Conservation (phyloP, 2,329 filamentous ascomycete genomes). For the Colletotrichum destructivum region DNA sequence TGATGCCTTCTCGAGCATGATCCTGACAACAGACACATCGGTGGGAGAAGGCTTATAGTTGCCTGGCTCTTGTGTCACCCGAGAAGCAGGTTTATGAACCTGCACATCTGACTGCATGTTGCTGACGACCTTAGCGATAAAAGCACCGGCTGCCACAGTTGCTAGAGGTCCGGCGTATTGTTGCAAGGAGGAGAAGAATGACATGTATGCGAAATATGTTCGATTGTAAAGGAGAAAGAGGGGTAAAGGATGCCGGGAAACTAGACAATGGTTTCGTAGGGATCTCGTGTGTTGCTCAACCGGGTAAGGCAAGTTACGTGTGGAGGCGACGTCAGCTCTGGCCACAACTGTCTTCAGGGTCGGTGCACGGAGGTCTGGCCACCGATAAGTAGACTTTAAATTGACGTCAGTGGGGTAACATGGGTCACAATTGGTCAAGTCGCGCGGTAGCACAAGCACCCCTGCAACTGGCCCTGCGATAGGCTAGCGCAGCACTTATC, state of each 20-base stretch:
- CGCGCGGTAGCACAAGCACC: conserved; percentile 4
- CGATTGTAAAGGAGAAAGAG: neutral
- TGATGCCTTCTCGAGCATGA: conserved; percentile 60
- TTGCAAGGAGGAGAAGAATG: conserved; percentile 27
- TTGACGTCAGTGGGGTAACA: conserved; percentile 38
- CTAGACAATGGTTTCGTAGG: neutral
- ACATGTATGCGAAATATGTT: neutral
- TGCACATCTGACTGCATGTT: conserved; percentile 5
- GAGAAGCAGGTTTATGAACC: neutral
- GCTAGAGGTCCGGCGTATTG: conserved; percentile 25
- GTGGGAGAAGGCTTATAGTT: conserved; percentile 55
- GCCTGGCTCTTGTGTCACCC: neutral
- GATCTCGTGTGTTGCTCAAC: neutral
- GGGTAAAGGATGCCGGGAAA: neutral
- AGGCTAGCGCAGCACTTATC: conserved; percentile 3
- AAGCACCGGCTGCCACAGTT: conserved; percentile 24
- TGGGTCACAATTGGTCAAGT: neutral
- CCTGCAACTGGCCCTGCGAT: neutral
- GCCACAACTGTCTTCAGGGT: conserved; percentile 7
- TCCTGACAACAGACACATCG: conserved; percentile 66
- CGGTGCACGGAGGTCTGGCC: conserved; percentile 19
- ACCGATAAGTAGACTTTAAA: conserved; percentile 18
- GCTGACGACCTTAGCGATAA: conserved; percentile 22
- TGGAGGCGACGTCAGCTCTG: conserved; percentile 34
- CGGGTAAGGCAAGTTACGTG: neutral